These are phyloP conservation scores for Hibiscus tridactylites DNA, from an alignment of 345 rosid species.

Conservation along the genomic window DNA sequence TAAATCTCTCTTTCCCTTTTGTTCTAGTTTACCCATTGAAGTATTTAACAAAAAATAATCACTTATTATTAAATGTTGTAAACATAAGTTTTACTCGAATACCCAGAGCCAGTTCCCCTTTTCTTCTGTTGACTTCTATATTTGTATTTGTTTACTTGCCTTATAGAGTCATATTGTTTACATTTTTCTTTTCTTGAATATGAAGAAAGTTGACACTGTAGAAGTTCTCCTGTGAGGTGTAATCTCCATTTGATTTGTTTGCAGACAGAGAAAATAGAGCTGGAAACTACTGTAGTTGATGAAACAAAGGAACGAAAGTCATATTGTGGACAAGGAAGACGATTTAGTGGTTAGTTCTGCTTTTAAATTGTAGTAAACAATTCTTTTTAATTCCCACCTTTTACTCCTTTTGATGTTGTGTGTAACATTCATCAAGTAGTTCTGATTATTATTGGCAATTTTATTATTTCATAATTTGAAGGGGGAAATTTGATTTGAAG, in stretches of 20 bases:
- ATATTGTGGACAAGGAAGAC: conserved; percentile 78
- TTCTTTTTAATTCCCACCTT: neutral
- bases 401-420: neutral
- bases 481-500: neutral
- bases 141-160: neutral
- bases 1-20: neutral
- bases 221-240: neutral
- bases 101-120: neutral
- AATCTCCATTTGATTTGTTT: conserved; percentile 13
- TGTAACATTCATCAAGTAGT: neutral
- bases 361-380: neutral
- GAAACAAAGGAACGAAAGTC: conserved; percentile 94
- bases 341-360: conserved; percentile 74
- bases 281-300: conserved; percentile 95
- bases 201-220: neutral
- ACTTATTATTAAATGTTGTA: neutral
- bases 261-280: conserved; percentile 94
- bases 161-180: neutral
- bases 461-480: neutral
- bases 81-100: neutral
- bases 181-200: conserved; percentile 1
- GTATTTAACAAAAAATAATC: neutral
- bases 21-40: neutral
- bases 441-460: neutral
- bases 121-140: neutral